Base-by-base conservation (phyloP, 257 asterid genomes). In the Jacaranda copaia region DNA sequence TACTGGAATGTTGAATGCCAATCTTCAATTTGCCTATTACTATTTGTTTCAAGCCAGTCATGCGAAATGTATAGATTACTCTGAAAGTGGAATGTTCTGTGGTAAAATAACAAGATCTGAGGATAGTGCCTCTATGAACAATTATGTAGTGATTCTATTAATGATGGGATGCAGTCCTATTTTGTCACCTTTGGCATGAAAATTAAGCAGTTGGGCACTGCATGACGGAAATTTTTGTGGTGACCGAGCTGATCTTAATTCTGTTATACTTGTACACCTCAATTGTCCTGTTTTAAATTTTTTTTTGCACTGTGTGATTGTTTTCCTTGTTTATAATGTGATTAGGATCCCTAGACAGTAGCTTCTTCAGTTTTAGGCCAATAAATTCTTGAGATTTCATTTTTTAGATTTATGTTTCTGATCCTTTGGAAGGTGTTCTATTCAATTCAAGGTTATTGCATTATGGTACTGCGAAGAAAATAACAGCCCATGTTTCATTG, bases 131-230 rank as follows among this genome's bases (percentile, higher is more conserved):
- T 38, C 64, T 61, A 51, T 38, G 46, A 4, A 32, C 12, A 77
- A 49, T 77, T 45, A 46, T 58, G 68, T 57, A 4, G 9, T 43
- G 19, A 40, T 20, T 49, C 68, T 46, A 20, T 19, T 55, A 45
- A n/a, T 32, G 48, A 52, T 68, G 65, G 59, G 39, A 56, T 70
- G 58, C 56, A 61, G 40, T 39, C 64, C 56, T 68, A 40, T 36
- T 51, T 14, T 71, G 18, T 51, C 38, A 57, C 36, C n/a, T 6
- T 66, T 53, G 35, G 48, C 68, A 20, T 20, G 52, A 39, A 38
- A 36, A 42, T 68, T 7, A 68, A 58, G 43, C 70, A n/a, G 58
- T 55, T 55, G 43, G 14, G 5, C n/a, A 4, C 53, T 42, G 62
- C 52, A 68, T 66, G 49, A 40, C 53, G 65, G 45, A 15, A 7